These are phyloP conservation scores for Chaetomium sp. DNA, from an alignment of 2,329 filamentous ascomycete genomes.

Conservation along the genomic window DNA sequence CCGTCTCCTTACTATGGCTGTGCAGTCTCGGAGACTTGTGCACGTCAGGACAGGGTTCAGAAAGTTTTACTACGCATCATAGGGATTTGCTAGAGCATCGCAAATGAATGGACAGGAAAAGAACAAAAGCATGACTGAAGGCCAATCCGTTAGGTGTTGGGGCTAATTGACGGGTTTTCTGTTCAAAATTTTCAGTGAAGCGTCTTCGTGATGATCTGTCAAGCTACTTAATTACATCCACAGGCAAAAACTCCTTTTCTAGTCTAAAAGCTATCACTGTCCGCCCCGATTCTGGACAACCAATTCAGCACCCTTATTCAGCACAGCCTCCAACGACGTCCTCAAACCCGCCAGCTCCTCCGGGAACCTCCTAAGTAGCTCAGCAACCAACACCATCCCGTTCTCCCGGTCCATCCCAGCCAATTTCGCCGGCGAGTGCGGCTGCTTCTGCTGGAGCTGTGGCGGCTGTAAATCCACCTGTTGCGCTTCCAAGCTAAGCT, in stretches of 20 bases:
- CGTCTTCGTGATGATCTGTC: neutral
- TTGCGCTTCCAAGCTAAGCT: slow-evolving; percentile 39
- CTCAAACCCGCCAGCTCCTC: slow-evolving; percentile 34
- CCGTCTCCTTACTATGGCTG: slow-evolving; percentile 17
- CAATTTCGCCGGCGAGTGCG: slow-evolving; percentile 36
- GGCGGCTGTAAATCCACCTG: slow-evolving; percentile 34
- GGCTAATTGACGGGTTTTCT: neutral
- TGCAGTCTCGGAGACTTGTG: slow-evolving; percentile 22
- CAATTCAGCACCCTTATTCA: slow-evolving; percentile 45
- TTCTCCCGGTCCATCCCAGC: slow-evolving; percentile 54
- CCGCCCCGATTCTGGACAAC: slow-evolving; percentile 28
- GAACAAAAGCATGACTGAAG: slow-evolving; percentile 22
- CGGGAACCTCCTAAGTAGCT: slow-evolving; percentile 43
- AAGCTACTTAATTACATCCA: neutral
- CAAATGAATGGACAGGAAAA: slow-evolving; percentile 27
- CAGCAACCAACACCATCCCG: slow-evolving; percentile 50
- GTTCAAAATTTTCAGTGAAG: slow-evolving; percentile 10
- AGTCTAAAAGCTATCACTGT: neutral
- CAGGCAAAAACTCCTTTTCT: neutral
- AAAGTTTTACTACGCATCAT: slow-evolving; percentile 25
- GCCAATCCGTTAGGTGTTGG: slow-evolving; percentile 2
- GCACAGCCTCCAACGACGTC: slow-evolving; percentile 40
- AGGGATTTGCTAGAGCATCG: slow-evolving; percentile 28
- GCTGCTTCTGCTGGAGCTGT: slow-evolving; percentile 7
- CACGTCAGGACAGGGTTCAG: slow-evolving; percentile 20